Evolutionary conservation across 495 filamentous ascomycete species (phyloP).

Genomic region (Cercophora sp.): DNA sequence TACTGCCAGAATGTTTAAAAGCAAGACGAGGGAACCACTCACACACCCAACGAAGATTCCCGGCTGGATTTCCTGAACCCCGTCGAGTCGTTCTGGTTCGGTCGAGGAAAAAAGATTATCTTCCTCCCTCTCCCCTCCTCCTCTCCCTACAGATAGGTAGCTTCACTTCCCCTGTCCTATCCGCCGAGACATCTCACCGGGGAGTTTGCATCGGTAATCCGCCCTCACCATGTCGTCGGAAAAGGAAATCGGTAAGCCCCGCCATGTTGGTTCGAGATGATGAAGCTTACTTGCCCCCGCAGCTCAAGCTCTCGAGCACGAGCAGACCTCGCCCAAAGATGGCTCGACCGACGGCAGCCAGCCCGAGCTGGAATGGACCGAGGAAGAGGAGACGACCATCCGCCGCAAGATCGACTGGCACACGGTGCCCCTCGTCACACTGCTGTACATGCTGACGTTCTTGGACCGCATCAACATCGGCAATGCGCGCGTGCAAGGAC

Average conservation of each 20-base stretch:
- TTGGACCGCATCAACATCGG: slow-evolving; percentile 58
- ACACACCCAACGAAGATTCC: no score
- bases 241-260: slow-evolving; percentile 23
- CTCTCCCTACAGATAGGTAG: no score
- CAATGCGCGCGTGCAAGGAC: slow-evolving; percentile 60
- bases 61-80: no score
- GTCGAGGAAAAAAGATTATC: no score
- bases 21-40: no score
- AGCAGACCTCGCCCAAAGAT: slow-evolving; percentile 17
- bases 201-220: background rate
- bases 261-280: no score
- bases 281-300: background rate
- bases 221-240: slow-evolving; percentile 12
- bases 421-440: slow-evolving; percentile 49
- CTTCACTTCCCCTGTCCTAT: no score
- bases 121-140: no score
- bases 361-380: slow-evolving; percentile 39
- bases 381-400: slow-evolving; percentile 46
- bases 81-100: no score
- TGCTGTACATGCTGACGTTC: slow-evolving; percentile 49
- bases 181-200: background rate
- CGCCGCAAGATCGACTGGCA: slow-evolving; percentile 51
- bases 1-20: no score
- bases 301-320: slow-evolving; percentile 12
- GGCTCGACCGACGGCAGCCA: slow-evolving; percentile 18